These are phyloP conservation scores for Carex scoparia DNA, from an alignment of 176 grass and related monocot species.

Conservation along the genomic window DNA sequence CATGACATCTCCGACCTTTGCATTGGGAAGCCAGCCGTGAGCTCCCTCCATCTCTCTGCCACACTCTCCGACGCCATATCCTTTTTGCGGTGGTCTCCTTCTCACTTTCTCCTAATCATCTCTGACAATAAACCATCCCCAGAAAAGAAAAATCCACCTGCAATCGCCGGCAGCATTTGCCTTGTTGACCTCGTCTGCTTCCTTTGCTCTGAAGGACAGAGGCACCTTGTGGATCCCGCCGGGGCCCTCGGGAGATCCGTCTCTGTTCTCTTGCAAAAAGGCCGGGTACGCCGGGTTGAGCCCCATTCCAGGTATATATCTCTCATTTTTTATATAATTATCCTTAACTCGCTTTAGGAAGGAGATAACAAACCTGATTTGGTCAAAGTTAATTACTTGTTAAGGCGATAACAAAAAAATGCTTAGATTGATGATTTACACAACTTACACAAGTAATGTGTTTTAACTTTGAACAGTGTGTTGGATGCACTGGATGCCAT, in stretches of 20 bases:
- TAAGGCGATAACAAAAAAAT: neutral
- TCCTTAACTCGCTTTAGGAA: no score
- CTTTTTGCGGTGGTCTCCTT: slow-evolving; percentile 24
- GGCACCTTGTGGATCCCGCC: slow-evolving; percentile 32
- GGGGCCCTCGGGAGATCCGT: slow-evolving; percentile 37
- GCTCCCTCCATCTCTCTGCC: slow-evolving; percentile 45
- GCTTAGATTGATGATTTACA: neutral
- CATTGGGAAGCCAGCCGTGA: slow-evolving; percentile 80
- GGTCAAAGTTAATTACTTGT: neutral
- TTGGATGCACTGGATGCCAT: slow-evolving; percentile 64
- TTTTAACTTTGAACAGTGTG: slow-evolving; percentile 40
- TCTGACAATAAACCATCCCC: neutral
- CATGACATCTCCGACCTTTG: slow-evolving; percentile 83
- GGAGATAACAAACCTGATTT: no score
- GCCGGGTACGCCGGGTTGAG: slow-evolving; percentile 45
- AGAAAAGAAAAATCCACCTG: slow-evolving; percentile 6
- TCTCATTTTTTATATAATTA: no score
- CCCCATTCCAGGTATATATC: slow-evolving; percentile 31
- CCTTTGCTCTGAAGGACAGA: slow-evolving; percentile 43
- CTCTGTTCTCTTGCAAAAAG: slow-evolving; percentile 34
- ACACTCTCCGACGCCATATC: slow-evolving; percentile 40
- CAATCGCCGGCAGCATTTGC: slow-evolving; percentile 34
- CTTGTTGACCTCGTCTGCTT: slow-evolving; percentile 66
- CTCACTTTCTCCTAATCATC: slow-evolving; percentile 43
- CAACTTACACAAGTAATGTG: neutral